phyloP scores from a whole-genome alignment of 2,329 filamentous ascomycete genomes.

The Cytospora mali region DNA sequence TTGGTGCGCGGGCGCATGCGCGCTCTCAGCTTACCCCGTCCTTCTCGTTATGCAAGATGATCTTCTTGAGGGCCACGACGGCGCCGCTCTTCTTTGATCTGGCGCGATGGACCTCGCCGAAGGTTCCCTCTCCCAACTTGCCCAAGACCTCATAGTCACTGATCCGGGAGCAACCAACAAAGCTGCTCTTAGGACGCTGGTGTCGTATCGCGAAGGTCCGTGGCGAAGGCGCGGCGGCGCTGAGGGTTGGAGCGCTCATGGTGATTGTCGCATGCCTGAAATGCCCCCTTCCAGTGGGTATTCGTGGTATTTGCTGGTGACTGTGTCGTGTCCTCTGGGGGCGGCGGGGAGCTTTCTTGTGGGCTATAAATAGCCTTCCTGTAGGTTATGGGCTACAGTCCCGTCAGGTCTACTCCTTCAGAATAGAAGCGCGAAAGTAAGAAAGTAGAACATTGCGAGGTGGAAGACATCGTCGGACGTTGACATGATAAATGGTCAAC shows the following conservation, averaged over 20 bases:
- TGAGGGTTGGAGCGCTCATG: slow-evolving; percentile 32
- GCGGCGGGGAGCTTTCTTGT: neutral
- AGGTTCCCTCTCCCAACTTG: slow-evolving; percentile 93
- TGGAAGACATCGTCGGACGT: neutral
- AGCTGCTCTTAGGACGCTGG: slow-evolving; percentile 61
- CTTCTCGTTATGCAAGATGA: slow-evolving; percentile 99
- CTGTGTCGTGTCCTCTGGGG: neutral
- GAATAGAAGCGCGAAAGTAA: neutral
- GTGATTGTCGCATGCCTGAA: slow-evolving; percentile 4
- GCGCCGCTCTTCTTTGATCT: slow-evolving; percentile 73
- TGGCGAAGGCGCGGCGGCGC: slow-evolving; percentile 45
- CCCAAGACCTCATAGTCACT: slow-evolving; percentile 76
- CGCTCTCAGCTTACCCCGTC: slow-evolving; percentile 68
- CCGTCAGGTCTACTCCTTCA: neutral
- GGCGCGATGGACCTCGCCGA: slow-evolving; percentile 94
- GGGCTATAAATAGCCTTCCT: neutral
- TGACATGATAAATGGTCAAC: neutral
- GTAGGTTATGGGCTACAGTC: neutral
- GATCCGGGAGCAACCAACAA: slow-evolving; percentile 83
- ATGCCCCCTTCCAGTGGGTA: neutral
- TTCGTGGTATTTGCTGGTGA: neutral
- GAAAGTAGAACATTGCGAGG: neutral
- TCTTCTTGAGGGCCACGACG: slow-evolving; percentile 92
- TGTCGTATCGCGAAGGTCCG: slow-evolving; percentile 60
- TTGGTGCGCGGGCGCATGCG: too few species aligned